Percentiles rank a stretch among this genome's conserved stretches.
phyloP scores from a whole-genome alignment of 345 rosid genomes.

The Orychophragmus violaceus region DNA sequence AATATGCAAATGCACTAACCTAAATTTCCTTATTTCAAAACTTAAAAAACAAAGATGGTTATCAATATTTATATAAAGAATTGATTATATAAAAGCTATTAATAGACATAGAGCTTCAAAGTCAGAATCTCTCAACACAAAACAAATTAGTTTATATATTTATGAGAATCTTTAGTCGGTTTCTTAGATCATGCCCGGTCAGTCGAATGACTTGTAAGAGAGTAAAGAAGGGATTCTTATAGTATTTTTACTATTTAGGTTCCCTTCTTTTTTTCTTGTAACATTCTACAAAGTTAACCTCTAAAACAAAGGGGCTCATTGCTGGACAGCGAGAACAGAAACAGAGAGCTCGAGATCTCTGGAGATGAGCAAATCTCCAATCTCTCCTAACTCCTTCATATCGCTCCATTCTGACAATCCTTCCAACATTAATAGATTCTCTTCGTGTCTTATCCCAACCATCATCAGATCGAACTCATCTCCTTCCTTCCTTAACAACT shows the following conservation, averaged over 20 bases:
- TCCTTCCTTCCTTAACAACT: constrained; percentile 16
- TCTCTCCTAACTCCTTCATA: constrained; percentile 35
- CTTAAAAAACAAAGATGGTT: neutral
- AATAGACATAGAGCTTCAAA: neutral
- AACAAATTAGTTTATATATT: neutral
- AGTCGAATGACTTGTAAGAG: neutral
- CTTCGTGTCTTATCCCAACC: constrained; percentile 43
- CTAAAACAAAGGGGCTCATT: constrained; percentile 14
- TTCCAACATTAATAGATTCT: constrained; percentile 6
- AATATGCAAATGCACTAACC: neutral
- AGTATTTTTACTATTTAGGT: no score
- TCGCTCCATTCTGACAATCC: constrained; percentile 41
- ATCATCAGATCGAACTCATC: constrained; percentile 34
- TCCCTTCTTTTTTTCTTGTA: neutral
- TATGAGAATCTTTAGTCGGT: neutral
- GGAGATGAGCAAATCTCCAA: constrained; percentile 39
- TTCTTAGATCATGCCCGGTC: neutral
- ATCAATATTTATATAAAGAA: neutral
- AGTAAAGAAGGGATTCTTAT: neutral
- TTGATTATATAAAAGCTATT: neutral
- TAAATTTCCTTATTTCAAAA: neutral
- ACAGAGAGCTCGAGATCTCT: constrained; percentile 31
- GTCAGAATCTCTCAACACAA: neutral
- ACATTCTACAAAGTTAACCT: constrained; percentile 6
- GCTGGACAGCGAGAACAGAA: constrained; percentile 37